Evolutionary conservation across 2,329 filamentous ascomycete genomes (phyloP).

Genomic region (Calonectria pseudoturangicola): DNA sequence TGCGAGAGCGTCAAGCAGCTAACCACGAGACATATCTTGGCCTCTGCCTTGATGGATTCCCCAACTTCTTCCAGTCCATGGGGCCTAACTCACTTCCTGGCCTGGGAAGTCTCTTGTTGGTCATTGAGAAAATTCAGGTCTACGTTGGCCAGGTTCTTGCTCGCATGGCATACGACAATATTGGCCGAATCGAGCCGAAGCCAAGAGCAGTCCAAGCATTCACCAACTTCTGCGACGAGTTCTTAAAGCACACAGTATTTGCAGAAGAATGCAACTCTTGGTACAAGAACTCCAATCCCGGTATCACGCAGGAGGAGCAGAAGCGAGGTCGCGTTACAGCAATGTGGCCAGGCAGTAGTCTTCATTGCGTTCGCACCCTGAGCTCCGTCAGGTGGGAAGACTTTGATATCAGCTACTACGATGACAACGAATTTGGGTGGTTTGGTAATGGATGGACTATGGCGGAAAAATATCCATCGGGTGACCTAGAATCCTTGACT

Average conservation of each 20-base stretch:
- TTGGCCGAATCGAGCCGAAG: slow-evolving; percentile 34
- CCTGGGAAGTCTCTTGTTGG: slow-evolving; percentile 27
- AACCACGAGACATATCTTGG: slow-evolving; percentile 23
- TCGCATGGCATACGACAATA: slow-evolving; percentile 26
- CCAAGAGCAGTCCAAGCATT: slow-evolving; percentile 34
- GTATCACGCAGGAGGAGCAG: not conserved
- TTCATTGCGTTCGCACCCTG: slow-evolving; percentile 28
- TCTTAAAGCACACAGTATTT: slow-evolving; percentile 40
- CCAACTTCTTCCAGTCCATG: slow-evolving; percentile 36
- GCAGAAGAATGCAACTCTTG: slow-evolving; percentile 34
- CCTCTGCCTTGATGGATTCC: slow-evolving; percentile 31
- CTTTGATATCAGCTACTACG: slow-evolving; percentile 22
- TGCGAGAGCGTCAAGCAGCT: slow-evolving; percentile 9
- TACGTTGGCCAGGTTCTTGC: slow-evolving; percentile 35
- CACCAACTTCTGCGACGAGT: slow-evolving; percentile 36
- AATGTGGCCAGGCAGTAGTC: slow-evolving; percentile 40
- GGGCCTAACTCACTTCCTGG: slow-evolving; percentile 35
- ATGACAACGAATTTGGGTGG: slow-evolving; percentile 36
- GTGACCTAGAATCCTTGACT: slow-evolving; percentile 31
- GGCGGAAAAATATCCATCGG: slow-evolving; percentile 1
- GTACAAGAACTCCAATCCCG: slow-evolving; percentile 33
- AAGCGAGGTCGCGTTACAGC: slow-evolving; percentile 24
- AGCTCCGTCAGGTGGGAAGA: slow-evolving; percentile 38
- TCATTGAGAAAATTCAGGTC: slow-evolving; percentile 33
- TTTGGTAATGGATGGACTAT: slow-evolving; percentile 32